Evolutionary conservation across 2,329 filamentous ascomycete species (phyloP).

Genomic region (Colletotrichum scovillei): DNA sequence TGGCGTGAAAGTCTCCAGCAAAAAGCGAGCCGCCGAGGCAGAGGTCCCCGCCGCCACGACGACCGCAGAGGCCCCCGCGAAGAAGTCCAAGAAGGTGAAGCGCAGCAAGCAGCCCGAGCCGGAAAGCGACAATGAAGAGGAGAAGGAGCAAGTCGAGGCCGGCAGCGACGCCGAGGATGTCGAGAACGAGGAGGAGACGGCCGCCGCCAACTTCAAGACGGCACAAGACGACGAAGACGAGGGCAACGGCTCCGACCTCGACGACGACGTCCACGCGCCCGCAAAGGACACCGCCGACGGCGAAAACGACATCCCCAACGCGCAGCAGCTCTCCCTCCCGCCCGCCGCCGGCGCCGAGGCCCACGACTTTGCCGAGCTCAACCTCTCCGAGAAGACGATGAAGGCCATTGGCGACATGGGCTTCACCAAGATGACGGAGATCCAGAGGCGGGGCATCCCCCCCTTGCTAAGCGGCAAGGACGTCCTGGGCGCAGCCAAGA

Average conservation of each 20-base stretch:
- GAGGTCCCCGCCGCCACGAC: slow-evolving; percentile 44
- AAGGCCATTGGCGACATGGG: slow-evolving; percentile 91
- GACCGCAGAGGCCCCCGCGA: slow-evolving; percentile 37
- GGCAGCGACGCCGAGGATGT: slow-evolving; percentile 44
- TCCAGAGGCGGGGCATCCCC: slow-evolving; percentile 88
- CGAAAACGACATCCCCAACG: slow-evolving; percentile 47
- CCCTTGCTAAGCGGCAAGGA: slow-evolving; percentile 90
- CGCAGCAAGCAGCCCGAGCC: slow-evolving; percentile 44
- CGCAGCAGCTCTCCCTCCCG: slow-evolving; percentile 58
- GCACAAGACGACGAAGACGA: slow-evolving; percentile 43
- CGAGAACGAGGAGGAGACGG: slow-evolving; percentile 43
- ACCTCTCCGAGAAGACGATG: slow-evolving; percentile 88
- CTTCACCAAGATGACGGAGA: slow-evolving; percentile 95
- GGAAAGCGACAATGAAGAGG: slow-evolving; percentile 41
- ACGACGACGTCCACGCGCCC: slow-evolving; percentile 37
- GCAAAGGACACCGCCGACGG: slow-evolving; percentile 43
- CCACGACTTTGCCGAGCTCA: slow-evolving; percentile 82
- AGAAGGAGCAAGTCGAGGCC: slow-evolving; percentile 39
- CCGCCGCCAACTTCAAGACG: slow-evolving; percentile 40
- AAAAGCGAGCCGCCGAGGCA: slow-evolving; percentile 47
- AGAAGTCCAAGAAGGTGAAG: slow-evolving; percentile 58
- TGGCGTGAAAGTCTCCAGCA: slow-evolving; percentile 45
- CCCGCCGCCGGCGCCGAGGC: slow-evolving; percentile 69
- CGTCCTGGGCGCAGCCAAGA: slow-evolving; percentile 95
- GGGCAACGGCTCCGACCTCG: slow-evolving; percentile 39